phyloP scores from a whole-genome alignment of 495 filamentous ascomycete species.

The Xylaria venustula region DNA sequence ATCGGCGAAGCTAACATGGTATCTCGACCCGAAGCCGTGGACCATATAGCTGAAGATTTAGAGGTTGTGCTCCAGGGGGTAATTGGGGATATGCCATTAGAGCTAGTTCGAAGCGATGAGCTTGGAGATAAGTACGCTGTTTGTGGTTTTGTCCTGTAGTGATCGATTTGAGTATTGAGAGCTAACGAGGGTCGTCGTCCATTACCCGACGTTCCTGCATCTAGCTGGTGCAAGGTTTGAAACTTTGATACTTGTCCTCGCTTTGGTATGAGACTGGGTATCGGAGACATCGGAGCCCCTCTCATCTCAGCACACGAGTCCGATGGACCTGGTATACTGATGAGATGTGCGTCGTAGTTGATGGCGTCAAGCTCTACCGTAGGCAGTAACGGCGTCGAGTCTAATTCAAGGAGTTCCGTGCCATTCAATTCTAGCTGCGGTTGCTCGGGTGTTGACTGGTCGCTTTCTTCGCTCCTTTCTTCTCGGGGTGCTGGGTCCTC shows the following conservation, averaged over 20 bases:
- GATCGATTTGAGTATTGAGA: conserved; percentile 28
- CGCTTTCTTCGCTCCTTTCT: background rate
- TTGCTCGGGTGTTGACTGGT: conserved; percentile 4
- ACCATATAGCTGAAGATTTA: conserved; percentile 19
- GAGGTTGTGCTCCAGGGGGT: conserved; percentile 30
- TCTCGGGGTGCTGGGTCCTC: conserved; percentile 2
- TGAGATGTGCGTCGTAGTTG: conserved; percentile 18
- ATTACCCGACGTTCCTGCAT: background rate
- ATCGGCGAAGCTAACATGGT: conserved; percentile 27
- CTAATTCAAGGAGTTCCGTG: conserved; percentile 44
- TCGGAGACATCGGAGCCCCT: conserved; percentile 2
- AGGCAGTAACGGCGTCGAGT: conserved; percentile 35
- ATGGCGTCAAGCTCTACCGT: conserved; percentile 26
- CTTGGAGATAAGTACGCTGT: conserved; percentile 25
- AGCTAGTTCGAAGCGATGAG: conserved; percentile 25
- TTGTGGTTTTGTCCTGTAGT: conserved; percentile 20
- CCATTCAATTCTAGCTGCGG: conserved; percentile 37
- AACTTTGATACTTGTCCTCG: background rate
- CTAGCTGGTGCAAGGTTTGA: conserved; percentile 11
- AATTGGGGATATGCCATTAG: conserved; percentile 26
- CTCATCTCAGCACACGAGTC: conserved; percentile 2
- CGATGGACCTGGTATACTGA: conserved; percentile 7
- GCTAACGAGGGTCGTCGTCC: conserved; percentile 26
- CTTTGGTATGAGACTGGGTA: conserved; percentile 1
- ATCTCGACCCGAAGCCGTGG: conserved; percentile 18